Evolutionary conservation across 2,329 filamentous ascomycete species (phyloP), one percentile per base, ranked within the genome.

Genomic region (Alternaria novae-zelandiae): DNA sequence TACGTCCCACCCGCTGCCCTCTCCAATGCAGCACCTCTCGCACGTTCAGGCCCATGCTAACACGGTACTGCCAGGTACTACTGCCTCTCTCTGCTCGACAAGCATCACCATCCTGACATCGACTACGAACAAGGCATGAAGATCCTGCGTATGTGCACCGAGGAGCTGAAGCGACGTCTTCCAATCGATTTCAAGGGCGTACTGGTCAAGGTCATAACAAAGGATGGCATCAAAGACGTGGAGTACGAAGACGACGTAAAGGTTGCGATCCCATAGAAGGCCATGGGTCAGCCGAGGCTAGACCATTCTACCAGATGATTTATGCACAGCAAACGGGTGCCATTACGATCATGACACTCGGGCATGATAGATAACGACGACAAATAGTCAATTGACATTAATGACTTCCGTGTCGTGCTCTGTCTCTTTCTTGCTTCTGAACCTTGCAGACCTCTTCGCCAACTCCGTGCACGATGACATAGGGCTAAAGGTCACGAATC

Each of bases 181-280:
- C 96, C 96, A 64, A 94, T 99, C 79, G 96, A 99, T 81, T 99
- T 98, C 88, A 99, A 99, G 87, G 96, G 96, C 43, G 92, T 97
- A 74, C 74, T 90, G 57, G 94, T 99, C 75, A 98, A 98, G 87
- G 91, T 94, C 36, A 89, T 99, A 75, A 97, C 94, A 66, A 97
- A 96, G 84, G 93, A 98, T 73, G 96, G 96, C 11, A 91, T 99
- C 66, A 85, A 88, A 72, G 93, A 96, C 74, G 87, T 96, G 74
- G 89, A 93, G 68, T 96, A 94, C 80, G 91, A 95, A 79, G 93
- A 97, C 78, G 90, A 91, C 83, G 90, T 89, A 81, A 83, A 90
- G 63, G 89, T 91, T 41, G 88, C 87, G 81, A 82, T 84, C 71
- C 86, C 88, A 74, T 91, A 78, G 84, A 71, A 13, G 23, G 25